Evolutionary conservation across 352 stramenopile genomes (phyloP).

Genomic region (Elongisporangium anandrum): DNA sequence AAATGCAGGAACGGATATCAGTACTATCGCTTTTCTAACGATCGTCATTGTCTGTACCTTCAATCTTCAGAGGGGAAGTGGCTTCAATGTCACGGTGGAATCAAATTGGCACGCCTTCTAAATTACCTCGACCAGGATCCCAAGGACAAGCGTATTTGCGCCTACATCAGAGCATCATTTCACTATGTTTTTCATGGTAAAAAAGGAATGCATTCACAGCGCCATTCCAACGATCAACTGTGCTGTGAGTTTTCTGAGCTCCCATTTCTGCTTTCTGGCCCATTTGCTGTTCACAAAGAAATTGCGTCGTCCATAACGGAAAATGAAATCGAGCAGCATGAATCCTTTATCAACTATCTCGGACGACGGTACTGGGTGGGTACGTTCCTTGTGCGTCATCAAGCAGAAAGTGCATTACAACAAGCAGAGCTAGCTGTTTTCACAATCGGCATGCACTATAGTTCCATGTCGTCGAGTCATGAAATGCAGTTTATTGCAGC

Average conservation of each 20-base stretch:
- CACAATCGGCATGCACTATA: neutral
- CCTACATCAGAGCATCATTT: slow-evolving; percentile 30
- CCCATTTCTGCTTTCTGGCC: slow-evolving; percentile 26
- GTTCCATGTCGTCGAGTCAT: neutral
- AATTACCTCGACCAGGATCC: slow-evolving; percentile 45
- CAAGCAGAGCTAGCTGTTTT: slow-evolving; percentile 17
- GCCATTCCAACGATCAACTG: slow-evolving; percentile 10
- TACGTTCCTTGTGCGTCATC: slow-evolving; percentile 35
- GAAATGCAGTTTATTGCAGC: slow-evolving; percentile 5
- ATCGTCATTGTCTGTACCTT: slow-evolving; percentile 49
- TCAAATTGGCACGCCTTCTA: slow-evolving; percentile 34
- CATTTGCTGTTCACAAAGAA: slow-evolving; percentile 43
- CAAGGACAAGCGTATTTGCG: slow-evolving; percentile 19
- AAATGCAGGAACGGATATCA: slow-evolving; percentile 43
- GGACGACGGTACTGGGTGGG: slow-evolving; percentile 50
- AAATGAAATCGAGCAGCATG: slow-evolving; percentile 42
- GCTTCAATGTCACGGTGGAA: slow-evolving; percentile 22
- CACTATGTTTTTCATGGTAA: slow-evolving; percentile 33
- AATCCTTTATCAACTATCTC: slow-evolving; percentile 34
- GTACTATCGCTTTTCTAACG: slow-evolving; percentile 68
- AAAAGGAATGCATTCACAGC: neutral
- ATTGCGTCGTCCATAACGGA: slow-evolving; percentile 32
- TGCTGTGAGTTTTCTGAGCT: slow-evolving; percentile 35
- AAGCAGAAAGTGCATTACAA: slow-evolving; percentile 41
- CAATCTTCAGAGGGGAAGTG: slow-evolving; percentile 45